These are phyloP conservation scores for Mycena alexandri DNA, from an alignment of 768 basidiomycete genomes.

Conservation along the genomic window DNA sequence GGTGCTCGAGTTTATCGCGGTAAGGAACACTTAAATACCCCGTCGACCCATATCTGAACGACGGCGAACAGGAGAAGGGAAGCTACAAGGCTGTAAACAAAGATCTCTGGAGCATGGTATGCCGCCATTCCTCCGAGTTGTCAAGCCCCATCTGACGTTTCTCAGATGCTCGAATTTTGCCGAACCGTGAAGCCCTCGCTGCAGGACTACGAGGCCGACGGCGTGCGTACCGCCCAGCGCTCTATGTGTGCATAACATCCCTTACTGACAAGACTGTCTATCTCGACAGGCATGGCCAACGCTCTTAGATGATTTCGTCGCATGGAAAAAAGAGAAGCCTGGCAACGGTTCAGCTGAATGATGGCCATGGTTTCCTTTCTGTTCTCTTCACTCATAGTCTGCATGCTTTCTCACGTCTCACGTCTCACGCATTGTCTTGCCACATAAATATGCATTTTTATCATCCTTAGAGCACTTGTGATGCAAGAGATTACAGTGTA, in stretches of 20 bases:
- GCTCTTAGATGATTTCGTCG: slow-evolving; percentile 82
- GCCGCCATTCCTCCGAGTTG: slow-evolving; percentile 34
- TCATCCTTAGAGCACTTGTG: too few species aligned
- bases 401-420: slow-evolving; percentile 17
- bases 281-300: slow-evolving; percentile 82
- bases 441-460: slow-evolving; percentile 14
- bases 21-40: slow-evolving; percentile 46
- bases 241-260: slow-evolving; percentile 5
- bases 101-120: slow-evolving; percentile 89
- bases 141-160: slow-evolving; percentile 5
- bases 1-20: slow-evolving; percentile 75
- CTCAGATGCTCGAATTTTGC: slow-evolving; percentile 83
- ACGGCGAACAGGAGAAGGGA: slow-evolving; percentile 57
- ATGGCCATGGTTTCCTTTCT: neutral
- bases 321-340: slow-evolving; percentile 64
- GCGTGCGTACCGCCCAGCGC: slow-evolving; percentile 59
- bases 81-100: slow-evolving; percentile 85
- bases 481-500: neutral
- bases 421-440: slow-evolving; percentile 20
- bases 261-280: neutral
- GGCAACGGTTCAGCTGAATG: slow-evolving; percentile 35
- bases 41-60: slow-evolving; percentile 40
- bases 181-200: slow-evolving; percentile 69
- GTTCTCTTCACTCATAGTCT: neutral
- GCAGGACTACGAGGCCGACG: slow-evolving; percentile 80